Conservation (phyloP, 108 stramenopile genomes). For the Aureococcus anophagefferens region DNA sequence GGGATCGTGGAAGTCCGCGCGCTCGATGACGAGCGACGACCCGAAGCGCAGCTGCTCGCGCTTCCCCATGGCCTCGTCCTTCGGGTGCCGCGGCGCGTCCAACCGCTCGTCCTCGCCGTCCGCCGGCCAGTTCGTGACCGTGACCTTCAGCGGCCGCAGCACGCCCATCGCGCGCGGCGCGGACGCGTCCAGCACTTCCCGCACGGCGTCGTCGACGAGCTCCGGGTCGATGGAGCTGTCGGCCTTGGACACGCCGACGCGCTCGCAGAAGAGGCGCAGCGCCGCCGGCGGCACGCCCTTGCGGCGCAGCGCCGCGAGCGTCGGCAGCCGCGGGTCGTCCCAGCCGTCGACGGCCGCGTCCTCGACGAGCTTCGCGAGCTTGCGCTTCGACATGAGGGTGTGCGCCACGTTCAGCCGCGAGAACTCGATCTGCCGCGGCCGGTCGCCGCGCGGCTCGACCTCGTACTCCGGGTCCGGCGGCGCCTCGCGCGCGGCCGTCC, state of each 20-base stretch:
- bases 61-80: conserved; percentile 56
- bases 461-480: neutral
- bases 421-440: conserved; percentile 78
- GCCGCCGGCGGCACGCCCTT: conserved; percentile 74
- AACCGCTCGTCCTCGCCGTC: conserved; percentile 46
- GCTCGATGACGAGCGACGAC: conserved; percentile 63
- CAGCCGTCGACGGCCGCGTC: conserved; percentile 55
- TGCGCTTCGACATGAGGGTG: conserved; percentile 75
- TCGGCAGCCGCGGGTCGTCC: conserved; percentile 25
- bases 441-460: no score
- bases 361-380: conserved; percentile 73
- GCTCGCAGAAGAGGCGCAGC: conserved; percentile 69
- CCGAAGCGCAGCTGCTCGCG: conserved; percentile 64
- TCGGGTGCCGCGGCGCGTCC: conserved; percentile 66
- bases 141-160: conserved; percentile 67
- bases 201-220: conserved; percentile 67
- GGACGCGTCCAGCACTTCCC: conserved; percentile 67
- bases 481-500: no score
- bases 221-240: conserved; percentile 74
- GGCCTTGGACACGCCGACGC: conserved; percentile 76
- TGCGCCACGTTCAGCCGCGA: conserved; percentile 78
- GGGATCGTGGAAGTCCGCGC: conserved; percentile 72
- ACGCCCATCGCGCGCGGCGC: conserved; percentile 67
- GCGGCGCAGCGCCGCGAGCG: conserved; percentile 58
- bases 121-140: conserved; percentile 58